Base-by-base conservation (phyloP, 2,329 filamentous ascomycete genomes). In the Fusarium globosum region DNA sequence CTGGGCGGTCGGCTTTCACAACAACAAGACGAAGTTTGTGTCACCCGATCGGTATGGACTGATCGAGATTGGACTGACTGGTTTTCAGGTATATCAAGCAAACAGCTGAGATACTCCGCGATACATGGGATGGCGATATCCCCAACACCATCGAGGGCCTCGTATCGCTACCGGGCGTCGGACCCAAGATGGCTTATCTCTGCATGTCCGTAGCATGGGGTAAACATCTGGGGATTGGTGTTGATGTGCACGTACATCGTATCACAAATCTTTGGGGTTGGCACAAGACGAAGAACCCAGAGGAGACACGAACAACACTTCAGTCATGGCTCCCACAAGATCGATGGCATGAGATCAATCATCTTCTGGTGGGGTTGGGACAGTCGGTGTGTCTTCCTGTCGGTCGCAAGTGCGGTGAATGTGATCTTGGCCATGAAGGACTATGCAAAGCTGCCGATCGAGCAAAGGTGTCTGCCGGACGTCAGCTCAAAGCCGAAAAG, bases 221-320 rank as follows among this genome's bases (percentile, higher is more conserved):
- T 86, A 90, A 78, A 35, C 53, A 67, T 51, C 23, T 68, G 28
- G 95, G 95, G 13, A 97, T 98, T 73, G 95, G 95, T 33, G 95
- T 98, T 55, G 95, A 98, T 81, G 95, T 97, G 10, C 95, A 98
- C 82, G 95, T 98, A 7, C 95, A 97, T 83, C 92, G 95, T 62
- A 97, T 98, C 82, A 96, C 94, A 58, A 97, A 97, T 83, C 86
- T 97, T 35, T 97, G 95, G 95, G 93, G 94, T 7, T 98, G 95
- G 95, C 90, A 97, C 81, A 90, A 89, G 81, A 96, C 93, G 5
- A 91, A 90, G 77, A 92, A 86, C 18, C 95, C 95, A 1, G 95
- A 98, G 84, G 93, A 94, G 80, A 97, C 95, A 36, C 87, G 95
- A 48, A 83, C 87, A 61, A 89, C 90, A 39, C 85, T 98, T 66